Base-by-base conservation (phyloP, 108 stramenopile species). In the Chaetoceros tenuissimus region DNA sequence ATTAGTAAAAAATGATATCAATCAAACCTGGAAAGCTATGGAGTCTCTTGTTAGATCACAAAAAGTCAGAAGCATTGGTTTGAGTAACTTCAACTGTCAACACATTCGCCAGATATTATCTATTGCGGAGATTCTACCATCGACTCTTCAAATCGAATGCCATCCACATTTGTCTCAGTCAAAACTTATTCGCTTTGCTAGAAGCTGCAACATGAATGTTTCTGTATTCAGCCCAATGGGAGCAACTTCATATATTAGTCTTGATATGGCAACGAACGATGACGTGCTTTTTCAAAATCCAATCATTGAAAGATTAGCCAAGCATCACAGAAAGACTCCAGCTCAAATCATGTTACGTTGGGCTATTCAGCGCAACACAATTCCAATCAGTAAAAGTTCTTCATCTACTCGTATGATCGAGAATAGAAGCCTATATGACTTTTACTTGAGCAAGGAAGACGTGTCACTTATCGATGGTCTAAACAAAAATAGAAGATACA, bases 321-420 rank as follows among this genome's bases (percentile, higher is more conserved):
- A 62, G 40, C 63, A 72, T 45, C 55, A 90, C 47, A 61, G 73
- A 23, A 88, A 87, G 59, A 83, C 80, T 28, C 80, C 92, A 1
- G 92, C 84, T 8, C 95, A 96, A 53, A 68, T 96, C 5, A 55
- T 94, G 62, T 63, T 96, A 24, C 85, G 93, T 16, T 96, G 95
- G 95, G 86, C 81, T 2, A 53, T 93, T 23, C 89, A 96, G 54
- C 60, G 91, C 5, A 81, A 92, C 26, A 92, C 84, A 1, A 63
- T 77, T 31, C 80, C 91, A 17, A 79, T 96, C 48, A 75, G 76
- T 26, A 96, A 96, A 65, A 85, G 85, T 24, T 64, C 59, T 40
- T 81, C 71, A 24, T 17, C 54, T 13, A 69, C 44, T 44, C 78
- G 91, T 21, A 81, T 96, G 78, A 61, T 49, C 21, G 87, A 94